These are phyloP conservation scores for Kwoniella sp. DNA, from an alignment of 768 basidiomycete genomes.

Conservation along the genomic window DNA sequence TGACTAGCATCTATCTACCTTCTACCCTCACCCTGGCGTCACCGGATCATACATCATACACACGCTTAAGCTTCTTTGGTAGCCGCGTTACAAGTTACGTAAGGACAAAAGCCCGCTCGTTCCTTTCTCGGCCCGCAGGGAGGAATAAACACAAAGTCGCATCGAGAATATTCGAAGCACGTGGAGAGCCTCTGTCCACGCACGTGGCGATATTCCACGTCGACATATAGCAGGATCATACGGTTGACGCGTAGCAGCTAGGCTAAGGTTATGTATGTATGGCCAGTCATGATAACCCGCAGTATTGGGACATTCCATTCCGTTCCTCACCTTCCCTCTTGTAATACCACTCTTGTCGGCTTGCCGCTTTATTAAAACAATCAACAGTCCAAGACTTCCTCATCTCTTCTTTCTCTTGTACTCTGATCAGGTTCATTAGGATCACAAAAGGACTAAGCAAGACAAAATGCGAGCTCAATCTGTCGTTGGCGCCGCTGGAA, in stretches of 20 bases:
- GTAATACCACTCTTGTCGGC: neutral
- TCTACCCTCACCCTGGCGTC: neutral
- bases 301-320: slow-evolving; percentile 9
- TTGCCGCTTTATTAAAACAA: neutral
- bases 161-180: slow-evolving; percentile 9
- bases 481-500: slow-evolving; percentile 43
- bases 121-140: too few relatives aligned
- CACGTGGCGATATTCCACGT: slow-evolving; percentile 25
- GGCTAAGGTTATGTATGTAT: neutral
- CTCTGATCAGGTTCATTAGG: too few relatives aligned
- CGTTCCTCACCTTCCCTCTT: slow-evolving; percentile 10
- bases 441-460: neutral
- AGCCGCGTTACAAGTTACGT: too few relatives aligned
- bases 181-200: neutral
- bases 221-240: slow-evolving; percentile 20
- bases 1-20: neutral
- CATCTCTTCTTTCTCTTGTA: neutral
- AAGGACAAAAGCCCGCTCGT: too few relatives aligned
- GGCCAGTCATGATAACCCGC: too few relatives aligned
- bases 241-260: neutral
- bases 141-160: slow-evolving; percentile 15
- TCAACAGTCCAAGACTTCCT: too few relatives aligned
- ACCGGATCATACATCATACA: too few relatives aligned
- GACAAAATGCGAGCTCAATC: slow-evolving; percentile 40
- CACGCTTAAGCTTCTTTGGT: too few relatives aligned